Evolutionary conservation across 2,329 filamentous ascomycete species (phyloP).

Genomic region (Coleophoma cylindrospora): DNA sequence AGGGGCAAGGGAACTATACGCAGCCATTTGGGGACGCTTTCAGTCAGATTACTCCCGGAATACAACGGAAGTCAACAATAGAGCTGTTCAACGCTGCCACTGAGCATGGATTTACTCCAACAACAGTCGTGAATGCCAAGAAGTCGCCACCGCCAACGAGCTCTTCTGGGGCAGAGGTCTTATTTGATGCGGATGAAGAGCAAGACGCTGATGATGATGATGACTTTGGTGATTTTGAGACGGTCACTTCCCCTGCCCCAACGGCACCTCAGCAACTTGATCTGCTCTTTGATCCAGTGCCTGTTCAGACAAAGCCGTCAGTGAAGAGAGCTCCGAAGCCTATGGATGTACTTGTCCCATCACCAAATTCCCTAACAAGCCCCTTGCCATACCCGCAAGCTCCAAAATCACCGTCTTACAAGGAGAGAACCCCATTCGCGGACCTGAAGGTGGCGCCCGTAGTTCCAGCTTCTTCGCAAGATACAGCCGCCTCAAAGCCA

Average conservation of each 20-base stretch:
- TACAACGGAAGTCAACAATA: conserved; percentile 17
- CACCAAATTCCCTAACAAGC: conserved; percentile 22
- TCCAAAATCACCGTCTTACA: conserved; percentile 47
- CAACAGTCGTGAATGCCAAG: conserved; percentile 1
- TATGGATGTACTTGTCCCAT: conserved; percentile 19
- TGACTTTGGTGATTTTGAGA: conserved; percentile 66
- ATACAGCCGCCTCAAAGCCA: conserved; percentile 25
- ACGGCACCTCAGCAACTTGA: conserved; percentile 20
- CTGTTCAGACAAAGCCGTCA: conserved; percentile 20
- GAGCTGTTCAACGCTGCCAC: conserved; percentile 20
- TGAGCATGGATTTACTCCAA: neutral
- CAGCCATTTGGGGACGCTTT: neutral
- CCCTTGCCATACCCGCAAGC: conserved; percentile 38
- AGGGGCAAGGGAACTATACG: conserved; percentile 1
- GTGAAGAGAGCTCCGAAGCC: conserved; percentile 26
- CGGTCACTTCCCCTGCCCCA: conserved; percentile 32
- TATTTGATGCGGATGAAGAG: conserved; percentile 33
- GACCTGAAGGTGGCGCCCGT: conserved; percentile 36
- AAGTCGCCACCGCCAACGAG: conserved; percentile 6
- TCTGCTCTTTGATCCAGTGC: conserved; percentile 20
- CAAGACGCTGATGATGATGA: conserved; percentile 41
- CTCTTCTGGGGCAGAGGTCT: conserved; percentile 18
- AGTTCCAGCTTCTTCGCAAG: conserved; percentile 25
- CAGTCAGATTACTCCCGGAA: conserved; percentile 8
- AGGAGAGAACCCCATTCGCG: conserved; percentile 47